A percentile compares a stretch with the other conserved stretches of the same genome.
Evolutionary conservation across 2,329 filamentous ascomycete genomes (phyloP).

Genomic region (Colletotrichum orbiculare): DNA sequence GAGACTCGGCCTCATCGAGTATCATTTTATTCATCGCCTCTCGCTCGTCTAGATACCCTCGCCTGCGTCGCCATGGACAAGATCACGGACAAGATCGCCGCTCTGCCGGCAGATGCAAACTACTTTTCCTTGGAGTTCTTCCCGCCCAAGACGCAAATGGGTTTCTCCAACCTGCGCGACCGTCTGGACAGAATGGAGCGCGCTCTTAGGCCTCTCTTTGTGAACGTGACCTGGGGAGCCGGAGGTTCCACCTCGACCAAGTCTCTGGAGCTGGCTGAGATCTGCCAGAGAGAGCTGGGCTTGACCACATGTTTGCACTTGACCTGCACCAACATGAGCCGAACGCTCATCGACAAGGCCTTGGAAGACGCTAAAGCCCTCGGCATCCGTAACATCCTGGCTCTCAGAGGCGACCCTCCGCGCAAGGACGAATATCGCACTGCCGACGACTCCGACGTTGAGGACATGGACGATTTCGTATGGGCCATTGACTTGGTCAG

Average conservation of each 20-base stretch:
- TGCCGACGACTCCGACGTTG: slow-evolving; percentile 66
- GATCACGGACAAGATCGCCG: slow-evolving; percentile 95
- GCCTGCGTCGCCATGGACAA: slow-evolving; percentile 72
- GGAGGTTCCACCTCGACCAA: slow-evolving; percentile 92
- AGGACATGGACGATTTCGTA: slow-evolving; percentile 80
- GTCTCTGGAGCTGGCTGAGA: slow-evolving; percentile 92
- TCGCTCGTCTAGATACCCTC: not conserved
- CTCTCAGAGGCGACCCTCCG: slow-evolving; percentile 90
- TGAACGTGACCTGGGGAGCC: slow-evolving; percentile 98
- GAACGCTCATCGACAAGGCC: slow-evolving; percentile 84
- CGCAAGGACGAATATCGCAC: slow-evolving; percentile 87
- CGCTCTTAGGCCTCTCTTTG: slow-evolving; percentile 89
- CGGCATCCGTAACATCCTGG: slow-evolving; percentile 93
- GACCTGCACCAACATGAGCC: slow-evolving; percentile 98
- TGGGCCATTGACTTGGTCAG: slow-evolving; percentile 90
- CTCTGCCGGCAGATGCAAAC: slow-evolving; percentile 80
- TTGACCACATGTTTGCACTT: slow-evolving; percentile 96
- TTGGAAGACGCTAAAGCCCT: slow-evolving; percentile 90
- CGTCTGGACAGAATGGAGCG: slow-evolving; percentile 95
- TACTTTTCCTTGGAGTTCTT: slow-evolving; percentile 99
- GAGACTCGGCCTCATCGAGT: not conserved
- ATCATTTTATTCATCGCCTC: not conserved
- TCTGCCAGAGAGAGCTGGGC: slow-evolving; percentile 91
- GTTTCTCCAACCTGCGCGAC: slow-evolving; percentile 91
- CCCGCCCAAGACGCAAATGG: slow-evolving; percentile 96